Conservation (phyloP, 208 protist species). For the Leishmania tropica region DNA sequence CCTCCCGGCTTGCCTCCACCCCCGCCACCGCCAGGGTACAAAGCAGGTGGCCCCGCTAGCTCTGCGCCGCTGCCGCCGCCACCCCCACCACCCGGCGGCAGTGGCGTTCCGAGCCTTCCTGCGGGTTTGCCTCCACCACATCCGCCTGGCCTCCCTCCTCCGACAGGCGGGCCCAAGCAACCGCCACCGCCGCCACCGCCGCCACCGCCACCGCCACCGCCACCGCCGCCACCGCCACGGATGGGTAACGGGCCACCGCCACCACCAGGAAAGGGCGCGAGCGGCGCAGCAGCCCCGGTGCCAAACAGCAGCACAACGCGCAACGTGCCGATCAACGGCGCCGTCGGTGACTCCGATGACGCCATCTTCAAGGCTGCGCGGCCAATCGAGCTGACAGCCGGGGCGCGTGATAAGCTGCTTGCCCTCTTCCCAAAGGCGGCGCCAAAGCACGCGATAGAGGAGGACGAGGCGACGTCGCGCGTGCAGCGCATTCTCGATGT, state of each 20-base stretch:
- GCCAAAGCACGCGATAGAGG: constrained; percentile 23
- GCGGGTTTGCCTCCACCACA: constrained; percentile 35
- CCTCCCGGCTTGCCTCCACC: constrained; percentile 20
- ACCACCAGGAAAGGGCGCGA: constrained; percentile 22
- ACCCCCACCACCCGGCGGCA: constrained; percentile 17
- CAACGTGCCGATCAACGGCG: constrained; percentile 58
- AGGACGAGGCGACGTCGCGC: constrained; percentile 9
- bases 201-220: constrained; percentile 39
- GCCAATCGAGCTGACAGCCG: constrained; percentile 8
- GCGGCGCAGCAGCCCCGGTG: background rate
- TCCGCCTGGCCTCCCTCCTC: constrained; percentile 12
- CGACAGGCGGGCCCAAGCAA: constrained; percentile 8
- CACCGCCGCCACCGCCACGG: constrained; percentile 34
- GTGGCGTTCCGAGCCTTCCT: constrained; percentile 7
- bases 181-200: constrained; percentile 23
- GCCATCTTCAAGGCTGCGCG: constrained; percentile 32
- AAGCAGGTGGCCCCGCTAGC: background rate
- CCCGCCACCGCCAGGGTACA: constrained; percentile 16
- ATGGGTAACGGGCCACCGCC: constrained; percentile 23
- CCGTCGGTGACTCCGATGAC: constrained; percentile 32
- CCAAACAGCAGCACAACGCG: constrained; percentile 39
- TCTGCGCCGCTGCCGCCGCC: constrained; percentile 7
- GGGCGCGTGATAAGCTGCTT: constrained; percentile 14
- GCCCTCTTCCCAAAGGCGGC: constrained; percentile 38
- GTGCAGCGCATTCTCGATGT: constrained; percentile 41